A percentile compares a stretch with the other conserved stretches of the same genome.
These are phyloP conservation scores for Sordaria brevicollis DNA, from an alignment of 495 filamentous ascomycete species.

Conservation along the genomic window DNA sequence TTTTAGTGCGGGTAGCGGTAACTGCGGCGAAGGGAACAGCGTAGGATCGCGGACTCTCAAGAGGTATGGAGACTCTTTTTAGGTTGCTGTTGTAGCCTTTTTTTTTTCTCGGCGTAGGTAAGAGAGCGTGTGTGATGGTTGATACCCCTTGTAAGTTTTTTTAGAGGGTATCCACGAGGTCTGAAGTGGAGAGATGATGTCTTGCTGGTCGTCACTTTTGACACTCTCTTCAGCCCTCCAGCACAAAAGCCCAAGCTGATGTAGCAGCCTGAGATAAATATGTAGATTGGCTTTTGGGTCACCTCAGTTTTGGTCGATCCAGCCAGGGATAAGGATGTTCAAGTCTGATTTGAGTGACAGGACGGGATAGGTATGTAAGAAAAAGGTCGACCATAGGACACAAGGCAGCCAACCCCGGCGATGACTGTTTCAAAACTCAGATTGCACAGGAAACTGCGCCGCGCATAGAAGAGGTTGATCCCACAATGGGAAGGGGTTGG, in stretches of 20 bases:
- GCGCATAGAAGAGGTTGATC: not conserved
- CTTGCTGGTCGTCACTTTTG: not conserved
- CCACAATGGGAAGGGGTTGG: not conserved
- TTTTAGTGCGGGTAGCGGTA: not conserved
- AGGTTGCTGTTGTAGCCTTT: too few species aligned
- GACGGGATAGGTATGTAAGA: not conserved
- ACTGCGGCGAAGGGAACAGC: not conserved
- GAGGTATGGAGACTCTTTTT: not conserved
- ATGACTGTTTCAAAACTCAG: not conserved
- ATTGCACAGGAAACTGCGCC: not conserved
- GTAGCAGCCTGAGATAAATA: not conserved
- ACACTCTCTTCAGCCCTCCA: not conserved
- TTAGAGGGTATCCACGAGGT: not conserved
- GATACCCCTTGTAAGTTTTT: not conserved
- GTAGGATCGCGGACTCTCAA: not conserved
- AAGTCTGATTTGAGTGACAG: not conserved
- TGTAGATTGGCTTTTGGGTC: not conserved
- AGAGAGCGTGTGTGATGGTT: not conserved
- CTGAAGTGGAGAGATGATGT: not conserved
- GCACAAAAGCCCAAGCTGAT: not conserved
- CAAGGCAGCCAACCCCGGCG: not conserved
- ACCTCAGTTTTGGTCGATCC: not conserved
- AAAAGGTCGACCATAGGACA: not conserved
- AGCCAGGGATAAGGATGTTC: not conserved
- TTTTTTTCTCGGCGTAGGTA: not conserved